phyloP scores from a whole-genome alignment of 2,329 filamentous ascomycete species.

The Exophiala sideris region DNA sequence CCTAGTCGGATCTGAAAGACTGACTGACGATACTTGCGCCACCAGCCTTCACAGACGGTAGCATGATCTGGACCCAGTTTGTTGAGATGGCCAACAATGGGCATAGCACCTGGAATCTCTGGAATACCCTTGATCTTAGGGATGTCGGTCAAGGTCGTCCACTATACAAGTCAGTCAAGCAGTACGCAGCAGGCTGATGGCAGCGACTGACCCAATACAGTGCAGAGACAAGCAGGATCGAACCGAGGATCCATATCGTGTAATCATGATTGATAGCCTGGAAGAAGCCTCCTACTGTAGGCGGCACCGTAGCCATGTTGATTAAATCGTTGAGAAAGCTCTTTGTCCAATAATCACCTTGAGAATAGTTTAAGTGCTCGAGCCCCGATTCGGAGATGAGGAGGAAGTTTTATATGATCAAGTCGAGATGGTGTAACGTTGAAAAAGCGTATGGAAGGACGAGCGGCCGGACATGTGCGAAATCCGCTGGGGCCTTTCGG shows the following conservation, averaged over 20 bases:
- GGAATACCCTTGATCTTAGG: slow-evolving; percentile 56
- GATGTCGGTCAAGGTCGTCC: slow-evolving; percentile 44
- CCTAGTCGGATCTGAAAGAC: slow-evolving; percentile 54
- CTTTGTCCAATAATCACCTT: too few relatives aligned
- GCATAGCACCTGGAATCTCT: slow-evolving; percentile 54
- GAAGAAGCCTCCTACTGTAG: slow-evolving; percentile 10
- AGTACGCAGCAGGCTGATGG: neutral
- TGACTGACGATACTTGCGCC: slow-evolving; percentile 52
- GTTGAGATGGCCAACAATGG: slow-evolving; percentile 58
- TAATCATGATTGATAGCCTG: slow-evolving; percentile 16
- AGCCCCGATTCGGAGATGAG: neutral
- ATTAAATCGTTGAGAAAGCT: neutral
- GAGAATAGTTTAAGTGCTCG: neutral
- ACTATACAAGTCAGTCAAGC: slow-evolving; percentile 8
- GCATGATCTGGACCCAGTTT: slow-evolving; percentile 56
- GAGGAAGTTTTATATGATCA: neutral
- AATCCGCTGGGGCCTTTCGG: neutral
- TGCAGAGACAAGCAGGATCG: slow-evolving; percentile 9
- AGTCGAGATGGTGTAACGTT: too few relatives aligned
- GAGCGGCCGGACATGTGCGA: slow-evolving; percentile 17
- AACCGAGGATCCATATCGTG: slow-evolving; percentile 13
- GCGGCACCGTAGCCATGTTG: neutral
- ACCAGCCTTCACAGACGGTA: slow-evolving; percentile 51
- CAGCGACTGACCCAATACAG: slow-evolving; percentile 17
- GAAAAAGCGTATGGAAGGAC: slow-evolving; percentile 4